Conservation (phyloP, 805 yeast genomes). For the Candida ponderosae region DNA sequence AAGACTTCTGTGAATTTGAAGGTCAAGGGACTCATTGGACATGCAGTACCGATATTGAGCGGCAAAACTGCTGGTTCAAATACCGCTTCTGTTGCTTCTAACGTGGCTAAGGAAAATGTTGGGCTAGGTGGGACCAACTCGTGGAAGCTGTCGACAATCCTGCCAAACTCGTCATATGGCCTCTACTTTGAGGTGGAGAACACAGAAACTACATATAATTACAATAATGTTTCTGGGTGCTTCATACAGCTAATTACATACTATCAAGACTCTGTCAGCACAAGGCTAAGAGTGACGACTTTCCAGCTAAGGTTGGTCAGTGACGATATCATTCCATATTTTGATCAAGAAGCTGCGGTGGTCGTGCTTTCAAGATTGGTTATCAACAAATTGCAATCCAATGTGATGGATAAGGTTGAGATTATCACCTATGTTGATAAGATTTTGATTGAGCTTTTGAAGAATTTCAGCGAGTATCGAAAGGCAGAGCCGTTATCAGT, state of each 20-base stretch:
- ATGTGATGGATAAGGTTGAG: constrained; percentile 27
- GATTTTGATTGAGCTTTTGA: constrained; percentile 36
- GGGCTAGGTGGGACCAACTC: constrained; percentile 49
- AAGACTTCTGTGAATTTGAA: constrained; percentile 42
- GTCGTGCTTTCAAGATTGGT: constrained; percentile 53
- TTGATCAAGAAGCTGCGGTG: constrained; percentile 67
- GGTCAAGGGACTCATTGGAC: constrained; percentile 55
- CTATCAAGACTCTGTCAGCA: constrained; percentile 48
- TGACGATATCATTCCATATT: constrained; percentile 35
- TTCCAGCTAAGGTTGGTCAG: constrained; percentile 36
- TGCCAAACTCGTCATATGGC: constrained; percentile 53
- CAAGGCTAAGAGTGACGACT: constrained; percentile 56
- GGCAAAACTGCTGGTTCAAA: not conserved
- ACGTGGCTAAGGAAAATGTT: constrained; percentile 6
- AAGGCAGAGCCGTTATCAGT: constrained; percentile 41
- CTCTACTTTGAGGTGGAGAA: constrained; percentile 44
- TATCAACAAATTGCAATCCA: constrained; percentile 18
- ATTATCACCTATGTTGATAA: constrained; percentile 37
- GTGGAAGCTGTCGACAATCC: constrained; percentile 51
- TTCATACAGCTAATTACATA: constrained; percentile 48
- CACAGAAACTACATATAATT: constrained; percentile 4
- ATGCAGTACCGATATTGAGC: constrained; percentile 39
- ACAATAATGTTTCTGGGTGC: constrained; percentile 17
- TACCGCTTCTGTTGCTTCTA: too few species aligned
- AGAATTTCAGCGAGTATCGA: constrained; percentile 39